Evolutionary conservation across 2,329 filamentous ascomycete genomes (phyloP), one percentile per base, ranked within the genome.

Genomic region (Metarhizium sp.): DNA sequence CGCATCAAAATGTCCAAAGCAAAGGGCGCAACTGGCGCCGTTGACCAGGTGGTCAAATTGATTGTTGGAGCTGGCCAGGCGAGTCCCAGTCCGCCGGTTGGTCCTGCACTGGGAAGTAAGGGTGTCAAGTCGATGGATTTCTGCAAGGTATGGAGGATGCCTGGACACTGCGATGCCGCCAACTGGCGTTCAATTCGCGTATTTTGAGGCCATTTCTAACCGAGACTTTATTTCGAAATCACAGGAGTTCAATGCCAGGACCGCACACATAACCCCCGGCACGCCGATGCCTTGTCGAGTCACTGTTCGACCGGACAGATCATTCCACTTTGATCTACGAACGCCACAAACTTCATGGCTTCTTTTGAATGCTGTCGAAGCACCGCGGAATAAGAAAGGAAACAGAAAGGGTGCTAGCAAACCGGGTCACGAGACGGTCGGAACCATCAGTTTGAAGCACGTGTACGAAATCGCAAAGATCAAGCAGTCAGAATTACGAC

Each of bases 121-220:
- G 94, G 94, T 78, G 88, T 99, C 59, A 99, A 99, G 78, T 95
- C 89, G 57, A 99, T 99, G 87, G 94, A 99, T 75, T 99, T 97
- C 72, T 97, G 94, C 84, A 97, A 97, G 81, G 92, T 95, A 58
- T 43, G 52, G n/a, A n/a, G 13, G 16, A 10, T 18, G 34, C 43
- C 6, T 14, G 6, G 20, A 18, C 14, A 38, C 40, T 16, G 20
- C 13, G 38, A 25, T 34, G 29, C 40, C 36, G n/a, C n/a, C 18
- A n/a, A n/a, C 34, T 7, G 18, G 10, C 4, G 46, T 5, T 25
- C 34, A 30, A 36, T 14, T 29, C 29, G 10, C 32, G 10, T 3
- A 18, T 14, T 50, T 36, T 38, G 2, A 30, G 36, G 38, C 16
- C 10, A 57, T 59, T 60, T 56, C 64, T 64, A 40, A 64, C 48